Evolutionary conservation across 306 rosid genomes (phyloP).

Genomic region (Cicer pinnatifidum): DNA sequence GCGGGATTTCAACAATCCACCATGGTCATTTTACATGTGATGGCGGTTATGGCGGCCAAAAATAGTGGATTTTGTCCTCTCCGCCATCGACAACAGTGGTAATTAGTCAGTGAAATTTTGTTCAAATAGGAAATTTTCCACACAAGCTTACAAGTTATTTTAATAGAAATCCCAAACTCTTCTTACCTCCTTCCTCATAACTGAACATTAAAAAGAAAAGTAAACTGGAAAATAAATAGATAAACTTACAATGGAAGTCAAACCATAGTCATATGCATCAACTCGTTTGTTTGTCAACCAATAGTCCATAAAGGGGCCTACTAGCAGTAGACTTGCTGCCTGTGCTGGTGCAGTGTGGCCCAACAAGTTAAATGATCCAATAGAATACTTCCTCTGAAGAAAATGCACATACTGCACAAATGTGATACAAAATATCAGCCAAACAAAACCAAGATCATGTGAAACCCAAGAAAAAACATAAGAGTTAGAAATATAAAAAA

Average conservation of each 20-base stretch:
- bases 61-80: too few species aligned
- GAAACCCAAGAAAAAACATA: constrained; percentile 15
- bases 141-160: neutral
- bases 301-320: constrained; percentile 79
- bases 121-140: neutral
- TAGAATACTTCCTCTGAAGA: constrained; percentile 82
- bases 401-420: constrained; percentile 76
- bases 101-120: neutral
- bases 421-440: constrained; percentile 38
- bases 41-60: too few species aligned
- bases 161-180: neutral
- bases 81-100: too few species aligned
- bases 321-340: constrained; percentile 66
- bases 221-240: constrained; percentile 28
- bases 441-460: constrained; percentile 30
- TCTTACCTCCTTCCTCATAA: constrained; percentile 6
- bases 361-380: constrained; percentile 81
- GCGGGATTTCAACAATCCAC: too few species aligned
- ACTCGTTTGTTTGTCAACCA: constrained; percentile 75
- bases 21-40: too few species aligned
- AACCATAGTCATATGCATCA: constrained; percentile 58
- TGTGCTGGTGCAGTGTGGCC: constrained; percentile 89
- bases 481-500: constrained; percentile 12
- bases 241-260: constrained; percentile 62
- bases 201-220: constrained; percentile 3